Percentiles rank a stretch among this genome's conserved stretches.
phyloP scores from a whole-genome alignment of 1,139 yeast genomes.

The Taphrina betulina region DNA sequence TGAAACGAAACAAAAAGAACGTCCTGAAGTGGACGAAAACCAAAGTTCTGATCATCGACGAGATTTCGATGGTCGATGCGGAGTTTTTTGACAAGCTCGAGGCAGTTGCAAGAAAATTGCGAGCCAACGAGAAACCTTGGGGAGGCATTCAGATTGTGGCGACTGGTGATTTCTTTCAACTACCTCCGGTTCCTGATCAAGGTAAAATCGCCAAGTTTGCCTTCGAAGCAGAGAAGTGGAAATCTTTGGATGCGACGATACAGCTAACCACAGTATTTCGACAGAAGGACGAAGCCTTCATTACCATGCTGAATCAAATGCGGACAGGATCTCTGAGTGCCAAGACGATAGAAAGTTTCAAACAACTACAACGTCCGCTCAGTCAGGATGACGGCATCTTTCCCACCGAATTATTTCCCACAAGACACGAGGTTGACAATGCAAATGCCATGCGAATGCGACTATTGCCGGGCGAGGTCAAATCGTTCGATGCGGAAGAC shows the following conservation, averaged over 20 bases:
- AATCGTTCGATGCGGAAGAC: constrained; percentile 60
- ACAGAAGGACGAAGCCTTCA: constrained; percentile 79
- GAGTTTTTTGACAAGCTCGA: constrained; percentile 68
- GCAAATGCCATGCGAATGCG: constrained; percentile 65
- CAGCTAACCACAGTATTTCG: constrained; percentile 80
- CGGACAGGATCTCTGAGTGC: constrained; percentile 67
- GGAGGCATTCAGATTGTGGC: constrained; percentile 85
- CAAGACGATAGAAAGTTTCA: constrained; percentile 58
- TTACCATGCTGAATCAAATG: constrained; percentile 83
- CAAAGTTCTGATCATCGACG: constrained; percentile 75
- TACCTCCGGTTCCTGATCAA: constrained; percentile 71
- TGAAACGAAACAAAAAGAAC: constrained; percentile 55
- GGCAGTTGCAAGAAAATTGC: constrained; percentile 57
- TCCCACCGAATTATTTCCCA: constrained; percentile 84
- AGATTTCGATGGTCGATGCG: constrained; percentile 84
- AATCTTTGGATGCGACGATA: constrained; percentile 63
- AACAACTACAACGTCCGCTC: constrained; percentile 57
- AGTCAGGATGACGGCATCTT: constrained; percentile 64
- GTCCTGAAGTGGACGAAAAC: constrained; percentile 60
- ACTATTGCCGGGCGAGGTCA: constrained; percentile 52
- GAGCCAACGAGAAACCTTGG: constrained; percentile 60
- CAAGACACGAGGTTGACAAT: constrained; percentile 76
- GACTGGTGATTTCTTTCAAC: constrained; percentile 87
- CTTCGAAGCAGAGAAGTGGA: constrained; percentile 79
- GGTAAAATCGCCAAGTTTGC: constrained; percentile 55